Evolutionary conservation across 495 filamentous ascomycete species (phyloP), one percentile per base, ranked within the genome.

Genomic region (Daldinia caldariorum): DNA sequence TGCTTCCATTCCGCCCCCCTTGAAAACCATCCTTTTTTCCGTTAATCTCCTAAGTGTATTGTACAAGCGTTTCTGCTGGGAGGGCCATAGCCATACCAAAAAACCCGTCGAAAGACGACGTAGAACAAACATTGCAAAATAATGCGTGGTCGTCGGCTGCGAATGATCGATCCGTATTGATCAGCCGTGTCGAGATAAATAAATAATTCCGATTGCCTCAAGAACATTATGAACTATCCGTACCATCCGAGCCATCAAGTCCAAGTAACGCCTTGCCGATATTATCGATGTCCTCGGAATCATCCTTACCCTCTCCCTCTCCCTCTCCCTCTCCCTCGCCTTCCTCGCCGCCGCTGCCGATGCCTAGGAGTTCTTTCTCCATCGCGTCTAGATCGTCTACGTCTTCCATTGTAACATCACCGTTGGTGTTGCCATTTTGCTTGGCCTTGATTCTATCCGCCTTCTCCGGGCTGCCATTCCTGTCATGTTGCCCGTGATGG

Each of bases 251-350:
- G 1, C 79, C 82, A 29, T 81, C 77, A 38, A 85, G 68, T 6
- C 83, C 82, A 4, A 86, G 59, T 37, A 86, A 65, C 26, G 79
- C 82, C 76, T 85, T 86, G 18, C 85, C 84, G 31, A 84, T 81
- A 62, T 83, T 79, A 56, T 87, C 84, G 13, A 88, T 78, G 66
- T 88, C 81, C 12, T 85, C 79, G 34, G 82, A 75, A 43, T 79
- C 71, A 29, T 84, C 78, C 39, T 78, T 69, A 39, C 78, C 70
- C 45, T 82, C 77, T 6, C 68, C 73, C 34, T 84, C 76, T 29
- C 77, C 74, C 6, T 75, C 75, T 18, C 73, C 73, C 3, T 66
- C 26, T 26, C 66, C 75, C 8, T 77, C 77, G 3, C 50, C 66
- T 22, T 74, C 74, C 4, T 74, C 74, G 16, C 53, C 75, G 4